Conservation (phyloP, 345 rosid species). For the Eutrema heterophyllum region DNA sequence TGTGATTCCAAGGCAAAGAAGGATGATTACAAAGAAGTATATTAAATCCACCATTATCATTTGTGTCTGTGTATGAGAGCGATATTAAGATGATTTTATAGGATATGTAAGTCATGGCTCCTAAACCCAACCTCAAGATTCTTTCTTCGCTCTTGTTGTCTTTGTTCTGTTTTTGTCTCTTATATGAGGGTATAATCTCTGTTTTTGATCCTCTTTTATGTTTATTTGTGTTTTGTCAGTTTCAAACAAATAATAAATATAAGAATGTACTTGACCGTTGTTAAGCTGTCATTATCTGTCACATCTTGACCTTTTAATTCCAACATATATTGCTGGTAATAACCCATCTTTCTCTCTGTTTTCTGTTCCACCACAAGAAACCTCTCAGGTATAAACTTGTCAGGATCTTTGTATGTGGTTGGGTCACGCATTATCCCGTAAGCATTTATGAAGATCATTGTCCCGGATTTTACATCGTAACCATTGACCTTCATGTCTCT, state of each 20-base stretch:
- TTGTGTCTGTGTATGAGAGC: conserved; percentile 8
- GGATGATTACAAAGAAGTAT: neutral
- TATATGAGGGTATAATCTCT: conserved; percentile 10
- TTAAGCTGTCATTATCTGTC: conserved; percentile 14
- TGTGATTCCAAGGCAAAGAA: conserved; percentile 20
- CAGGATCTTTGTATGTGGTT: conserved; percentile 24
- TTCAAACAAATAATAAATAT: neutral
- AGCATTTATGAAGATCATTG: conserved; percentile 30
- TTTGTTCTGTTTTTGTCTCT: conserved; percentile 27
- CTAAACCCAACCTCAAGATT: conserved; percentile 3
- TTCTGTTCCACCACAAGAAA: conserved; percentile 22
- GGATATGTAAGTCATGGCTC: neutral
- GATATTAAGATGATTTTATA: conserved; percentile 1
- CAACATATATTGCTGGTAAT: conserved; percentile 39
- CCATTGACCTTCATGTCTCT: conserved; percentile 28
- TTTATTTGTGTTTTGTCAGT: neutral
- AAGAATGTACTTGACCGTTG: neutral
- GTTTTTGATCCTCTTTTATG: conserved; percentile 10
- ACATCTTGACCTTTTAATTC: conserved; percentile 58
- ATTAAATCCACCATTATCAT: conserved; percentile 6
- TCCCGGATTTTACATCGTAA: conserved; percentile 23
- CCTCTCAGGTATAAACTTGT: conserved; percentile 33
- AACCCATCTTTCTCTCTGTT: conserved; percentile 13
- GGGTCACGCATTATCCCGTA: conserved; percentile 33
- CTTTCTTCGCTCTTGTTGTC: conserved; percentile 16